Evolutionary conservation across 2,329 filamentous ascomycete genomes (phyloP).

Genomic region (Zasmidium angulare): DNA sequence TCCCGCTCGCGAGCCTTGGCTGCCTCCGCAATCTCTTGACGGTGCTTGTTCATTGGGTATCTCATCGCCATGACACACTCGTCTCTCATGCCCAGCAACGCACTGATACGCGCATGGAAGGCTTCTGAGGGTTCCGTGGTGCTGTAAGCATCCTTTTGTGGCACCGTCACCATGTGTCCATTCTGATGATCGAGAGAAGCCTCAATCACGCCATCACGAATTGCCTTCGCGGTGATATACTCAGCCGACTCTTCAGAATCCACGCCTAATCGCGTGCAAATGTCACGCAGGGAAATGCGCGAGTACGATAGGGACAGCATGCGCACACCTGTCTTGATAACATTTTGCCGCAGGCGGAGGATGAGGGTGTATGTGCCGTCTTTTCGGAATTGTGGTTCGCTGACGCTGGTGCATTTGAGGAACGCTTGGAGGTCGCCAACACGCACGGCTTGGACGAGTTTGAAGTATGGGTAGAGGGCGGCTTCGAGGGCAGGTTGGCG

Average conservation of each 20-base stretch:
- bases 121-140: conserved; percentile 94
- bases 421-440: conserved; percentile 96
- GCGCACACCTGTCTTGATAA: conserved; percentile 98
- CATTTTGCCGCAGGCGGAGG: conserved; percentile 91
- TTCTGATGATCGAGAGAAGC: conserved; percentile 90
- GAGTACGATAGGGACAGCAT: conserved; percentile 99
- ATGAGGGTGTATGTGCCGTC: conserved; percentile 96
- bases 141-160: conserved; percentile 91
- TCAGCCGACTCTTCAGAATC: conserved; percentile 97
- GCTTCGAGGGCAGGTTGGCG: conserved; percentile 83
- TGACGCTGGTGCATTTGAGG: conserved; percentile 76
- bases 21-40: conserved; percentile 94
- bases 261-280: conserved; percentile 90
- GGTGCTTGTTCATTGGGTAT: conserved; percentile 99
- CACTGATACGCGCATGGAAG: conserved; percentile 94
- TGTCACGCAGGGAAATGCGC: conserved; percentile 92
- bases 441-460: conserved; percentile 90
- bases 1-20: conserved; percentile 97
- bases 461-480: conserved; percentile 86
- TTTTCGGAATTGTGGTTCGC: conserved; percentile 81
- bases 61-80: conserved; percentile 99
- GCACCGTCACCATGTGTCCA: conserved; percentile 98
- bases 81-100: conserved; percentile 87
- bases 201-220: conserved; percentile 95
- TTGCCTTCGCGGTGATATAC: conserved; percentile 98